These are phyloP conservation scores for Xylariaceae sp. DNA, from an alignment of 2,329 filamentous ascomycete genomes.

Conservation along the genomic window DNA sequence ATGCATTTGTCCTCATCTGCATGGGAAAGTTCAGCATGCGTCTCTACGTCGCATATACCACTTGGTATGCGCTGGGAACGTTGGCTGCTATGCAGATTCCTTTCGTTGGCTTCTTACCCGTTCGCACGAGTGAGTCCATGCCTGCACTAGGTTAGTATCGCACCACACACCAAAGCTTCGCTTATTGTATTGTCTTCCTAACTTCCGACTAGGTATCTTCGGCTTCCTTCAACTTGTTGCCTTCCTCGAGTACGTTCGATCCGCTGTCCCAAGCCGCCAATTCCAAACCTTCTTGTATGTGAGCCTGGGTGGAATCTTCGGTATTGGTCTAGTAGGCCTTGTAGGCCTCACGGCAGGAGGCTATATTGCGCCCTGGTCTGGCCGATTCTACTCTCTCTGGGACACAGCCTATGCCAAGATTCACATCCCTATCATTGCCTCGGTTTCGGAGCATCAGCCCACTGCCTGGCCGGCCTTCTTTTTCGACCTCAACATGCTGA, in stretches of 20 bases:
- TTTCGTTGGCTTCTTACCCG: slow-evolving; percentile 94
- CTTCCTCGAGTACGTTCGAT: slow-evolving; percentile 84
- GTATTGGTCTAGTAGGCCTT: slow-evolving; percentile 67
- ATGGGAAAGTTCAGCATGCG: slow-evolving; percentile 96
- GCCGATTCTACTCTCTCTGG: slow-evolving; percentile 98
- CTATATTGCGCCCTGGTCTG: slow-evolving; percentile 94
- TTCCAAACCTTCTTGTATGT: slow-evolving; percentile 85
- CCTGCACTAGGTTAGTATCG: slow-evolving; percentile 70
- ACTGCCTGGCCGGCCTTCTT: slow-evolving; percentile 99
- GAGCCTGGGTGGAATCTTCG: slow-evolving; percentile 69
- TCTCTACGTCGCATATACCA: slow-evolving; percentile 93
- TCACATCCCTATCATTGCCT: slow-evolving; percentile 98
- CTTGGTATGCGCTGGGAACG: slow-evolving; percentile 95
- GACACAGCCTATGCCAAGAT: slow-evolving; percentile 99
- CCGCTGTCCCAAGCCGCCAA: slow-evolving; percentile 85
- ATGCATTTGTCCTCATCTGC: slow-evolving; percentile 87
- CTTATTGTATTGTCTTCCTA: background rate
- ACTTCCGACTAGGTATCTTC: slow-evolving; percentile 66
- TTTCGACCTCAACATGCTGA: slow-evolving; percentile 95
- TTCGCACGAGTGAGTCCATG: slow-evolving; percentile 98
- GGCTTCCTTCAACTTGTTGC: slow-evolving; percentile 90
- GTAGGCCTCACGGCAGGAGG: slow-evolving; percentile 82
- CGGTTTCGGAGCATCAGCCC: slow-evolving; percentile 98
- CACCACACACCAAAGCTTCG: background rate
- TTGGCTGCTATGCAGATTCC: slow-evolving; percentile 99